Evolutionary conservation across 2,329 filamentous ascomycete genomes (phyloP).

Genomic region (Diplodia scrobiculata): DNA sequence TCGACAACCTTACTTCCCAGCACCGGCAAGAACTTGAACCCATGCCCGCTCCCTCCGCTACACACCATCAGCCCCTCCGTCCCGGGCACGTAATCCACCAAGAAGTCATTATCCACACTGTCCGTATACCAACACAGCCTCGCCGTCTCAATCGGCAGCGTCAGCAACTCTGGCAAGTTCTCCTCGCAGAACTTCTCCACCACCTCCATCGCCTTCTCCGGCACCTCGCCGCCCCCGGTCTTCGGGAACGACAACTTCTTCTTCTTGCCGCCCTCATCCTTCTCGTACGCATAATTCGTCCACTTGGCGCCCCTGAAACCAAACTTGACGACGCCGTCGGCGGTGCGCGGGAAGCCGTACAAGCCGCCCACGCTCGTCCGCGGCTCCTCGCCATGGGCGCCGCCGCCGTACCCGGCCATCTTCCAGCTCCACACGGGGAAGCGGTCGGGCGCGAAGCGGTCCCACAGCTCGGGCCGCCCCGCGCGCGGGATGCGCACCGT

Average conservation of each 20-base stretch:
- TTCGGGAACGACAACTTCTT: constrained; percentile 14
- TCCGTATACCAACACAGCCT: constrained; percentile 33
- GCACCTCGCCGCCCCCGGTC: constrained; percentile 7
- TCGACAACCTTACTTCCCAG: constrained; percentile 38
- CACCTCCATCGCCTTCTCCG: constrained; percentile 33
- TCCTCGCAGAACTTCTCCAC: constrained; percentile 44
- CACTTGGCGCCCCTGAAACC: constrained; percentile 56
- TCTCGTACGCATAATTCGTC: constrained; percentile 47
- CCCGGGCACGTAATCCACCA: constrained; percentile 36
- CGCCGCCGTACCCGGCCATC: constrained; percentile 32
- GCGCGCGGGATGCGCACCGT: constrained; percentile 49
- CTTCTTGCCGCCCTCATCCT: background rate
- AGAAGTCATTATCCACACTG: constrained; percentile 36
- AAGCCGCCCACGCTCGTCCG: constrained; percentile 44
- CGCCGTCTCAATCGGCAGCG: constrained; percentile 30
- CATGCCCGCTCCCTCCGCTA: constrained; percentile 39
- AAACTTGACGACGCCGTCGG: constrained; percentile 52
- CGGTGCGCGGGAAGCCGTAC: constrained; percentile 53
- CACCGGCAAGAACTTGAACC: constrained; percentile 41
- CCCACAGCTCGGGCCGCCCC: constrained; percentile 42
- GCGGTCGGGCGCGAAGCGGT: constrained; percentile 47
- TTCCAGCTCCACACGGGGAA: constrained; percentile 51
- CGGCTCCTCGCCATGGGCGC: constrained; percentile 41
- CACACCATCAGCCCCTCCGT: constrained; percentile 36
- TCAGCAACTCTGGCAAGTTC: constrained; percentile 51